These are phyloP conservation scores for Pisolithus thermaeus DNA, from an alignment of 1,284 basidiomycete genomes.

Conservation along the genomic window DNA sequence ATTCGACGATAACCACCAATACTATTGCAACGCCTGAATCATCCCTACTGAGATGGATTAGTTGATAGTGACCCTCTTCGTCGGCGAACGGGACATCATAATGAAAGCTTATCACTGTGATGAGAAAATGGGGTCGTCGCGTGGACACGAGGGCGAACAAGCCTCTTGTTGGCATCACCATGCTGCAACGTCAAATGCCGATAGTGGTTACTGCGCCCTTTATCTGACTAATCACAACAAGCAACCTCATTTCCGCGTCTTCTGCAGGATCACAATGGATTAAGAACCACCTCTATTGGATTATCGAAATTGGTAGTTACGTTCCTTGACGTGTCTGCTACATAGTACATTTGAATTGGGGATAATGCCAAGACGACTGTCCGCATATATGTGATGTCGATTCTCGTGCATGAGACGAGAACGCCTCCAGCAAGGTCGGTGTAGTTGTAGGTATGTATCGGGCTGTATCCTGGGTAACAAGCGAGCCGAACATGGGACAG, in stretches of 20 bases:
- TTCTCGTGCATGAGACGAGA: no score
- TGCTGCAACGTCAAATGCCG: neutral
- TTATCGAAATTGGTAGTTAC: no score
- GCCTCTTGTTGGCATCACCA: neutral
- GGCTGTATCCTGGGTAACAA: no score
- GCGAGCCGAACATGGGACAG: slow-evolving; percentile 2
- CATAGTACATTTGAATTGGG: no score
- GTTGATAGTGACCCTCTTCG: neutral
- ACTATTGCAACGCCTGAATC: neutral
- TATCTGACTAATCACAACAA: neutral
- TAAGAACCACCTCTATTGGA: no score
- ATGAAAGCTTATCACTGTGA: neutral
- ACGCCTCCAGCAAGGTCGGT: no score
- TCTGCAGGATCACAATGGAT: no score
- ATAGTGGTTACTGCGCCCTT: neutral
- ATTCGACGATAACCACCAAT: neutral
- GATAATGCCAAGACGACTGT: no score
- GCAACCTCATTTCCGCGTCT: neutral
- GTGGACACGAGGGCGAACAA: neutral
- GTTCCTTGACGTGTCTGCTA: no score
- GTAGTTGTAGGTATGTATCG: no score
- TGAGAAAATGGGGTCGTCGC: neutral
- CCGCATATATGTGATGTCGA: no score
- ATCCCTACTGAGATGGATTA: neutral
- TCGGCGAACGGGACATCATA: neutral